These are phyloP conservation scores for Conoideocrella luteorostrata DNA, from an alignment of 2,329 filamentous ascomycete species.

Conservation along the genomic window DNA sequence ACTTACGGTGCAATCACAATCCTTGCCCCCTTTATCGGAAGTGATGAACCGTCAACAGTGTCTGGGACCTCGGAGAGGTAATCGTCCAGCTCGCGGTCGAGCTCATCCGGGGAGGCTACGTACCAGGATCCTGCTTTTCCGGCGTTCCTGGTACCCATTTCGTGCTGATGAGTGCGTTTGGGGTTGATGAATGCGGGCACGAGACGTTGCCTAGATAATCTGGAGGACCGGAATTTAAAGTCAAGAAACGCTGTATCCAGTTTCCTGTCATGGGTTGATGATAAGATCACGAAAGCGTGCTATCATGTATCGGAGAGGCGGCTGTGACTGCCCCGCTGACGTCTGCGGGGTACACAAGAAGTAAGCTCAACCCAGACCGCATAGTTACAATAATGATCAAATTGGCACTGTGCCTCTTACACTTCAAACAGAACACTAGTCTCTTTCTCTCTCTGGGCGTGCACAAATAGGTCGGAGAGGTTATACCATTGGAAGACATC, in stretches of 20 bases:
- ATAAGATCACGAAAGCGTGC: not conserved
- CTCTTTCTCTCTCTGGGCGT: too few relatives aligned
- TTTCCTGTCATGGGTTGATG: not conserved
- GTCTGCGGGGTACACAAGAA: not conserved
- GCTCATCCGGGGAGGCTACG: constrained; percentile 47
- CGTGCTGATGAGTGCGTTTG: not conserved
- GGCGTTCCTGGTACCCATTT: constrained; percentile 6
- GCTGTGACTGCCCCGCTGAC: not conserved
- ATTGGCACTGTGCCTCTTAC: too few relatives aligned
- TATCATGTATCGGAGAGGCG: not conserved
- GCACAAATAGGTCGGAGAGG: too few relatives aligned
- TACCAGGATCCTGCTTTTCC: constrained; percentile 89
- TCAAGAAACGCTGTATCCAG: not conserved
- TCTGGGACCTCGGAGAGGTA: constrained; percentile 69
- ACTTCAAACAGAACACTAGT: too few relatives aligned
- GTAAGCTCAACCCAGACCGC: too few relatives aligned
- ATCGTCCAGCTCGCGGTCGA: constrained; percentile 63
- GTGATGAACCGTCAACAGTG: constrained; percentile 46
- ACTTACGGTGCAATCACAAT: constrained; percentile 90
- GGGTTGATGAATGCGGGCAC: not conserved
- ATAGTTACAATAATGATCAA: too few relatives aligned
- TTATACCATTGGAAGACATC: too few relatives aligned
- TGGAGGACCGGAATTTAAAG: not conserved
- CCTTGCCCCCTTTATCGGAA: constrained; percentile 70
- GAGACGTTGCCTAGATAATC: not conserved